Evolutionary conservation across 2,329 filamentous ascomycete genomes (phyloP), one percentile per base, ranked within the genome.

Genomic region (Trichophyton benhamiae): DNA sequence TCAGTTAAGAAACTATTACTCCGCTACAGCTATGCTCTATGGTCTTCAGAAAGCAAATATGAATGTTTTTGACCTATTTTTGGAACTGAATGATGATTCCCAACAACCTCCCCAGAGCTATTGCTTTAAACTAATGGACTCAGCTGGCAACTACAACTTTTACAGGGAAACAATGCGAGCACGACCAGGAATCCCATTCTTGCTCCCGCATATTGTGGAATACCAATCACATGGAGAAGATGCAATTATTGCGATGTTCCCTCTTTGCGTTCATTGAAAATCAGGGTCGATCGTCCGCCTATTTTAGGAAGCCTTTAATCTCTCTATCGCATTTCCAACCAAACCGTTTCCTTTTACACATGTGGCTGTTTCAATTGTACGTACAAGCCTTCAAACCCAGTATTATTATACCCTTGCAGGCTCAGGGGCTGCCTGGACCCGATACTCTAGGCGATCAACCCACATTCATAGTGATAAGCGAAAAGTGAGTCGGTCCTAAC

Each of bases 161-260:
- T 76, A 76, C 62, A 72, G 72, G 36, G 67, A 71, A 33, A 66
- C 69, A 17, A 74, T 72, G 66, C 59, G 64, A 25, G 61, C 65
- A 11, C 63, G 66, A 5, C 73, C 72, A 0, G 74, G 74, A 3
- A 68, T 75, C 22, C 74, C 74, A 0, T 76, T 75, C 61, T 67
- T 76, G 2, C 46, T 71, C 3, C 73, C 74, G 1, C 74, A 76
- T 66, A 61, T 74, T 58, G 66, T 67, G 15, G 73, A 76, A 33
- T 71, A 67, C 46, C 62, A 57, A 33, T 20, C 41, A 9, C 27
- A 48, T 15, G 65, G 65, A 17, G 44, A 61, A 20, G 41, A 55
- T 9, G 63, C 57, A 22, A 61, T 66, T 41, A 38, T 46, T 46
- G 57, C 46, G 9, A 25, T 65, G 22, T 66, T 66, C 62, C 65